Evolutionary conservation across 768 basidiomycete genomes (phyloP).

Genomic region (Serendipita sp.): DNA sequence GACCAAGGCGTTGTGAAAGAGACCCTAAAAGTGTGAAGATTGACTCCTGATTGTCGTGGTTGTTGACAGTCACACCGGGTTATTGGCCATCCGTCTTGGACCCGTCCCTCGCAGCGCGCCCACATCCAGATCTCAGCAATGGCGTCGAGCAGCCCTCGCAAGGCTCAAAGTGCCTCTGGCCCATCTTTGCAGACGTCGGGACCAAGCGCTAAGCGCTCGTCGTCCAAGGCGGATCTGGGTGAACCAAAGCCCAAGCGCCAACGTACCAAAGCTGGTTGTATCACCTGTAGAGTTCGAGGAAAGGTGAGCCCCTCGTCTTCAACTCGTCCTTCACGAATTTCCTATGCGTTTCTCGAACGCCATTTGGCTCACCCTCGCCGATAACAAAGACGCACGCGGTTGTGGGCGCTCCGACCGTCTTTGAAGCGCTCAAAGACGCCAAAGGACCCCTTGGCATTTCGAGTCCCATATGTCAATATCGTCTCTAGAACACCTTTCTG

Average conservation of each 20-base stretch:
- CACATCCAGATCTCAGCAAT: background rate
- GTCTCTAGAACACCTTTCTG: conserved; percentile 12
- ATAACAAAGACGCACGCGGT: conserved; percentile 7
- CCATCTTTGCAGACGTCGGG: background rate
- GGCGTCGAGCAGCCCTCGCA: background rate
- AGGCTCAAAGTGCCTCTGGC: background rate
- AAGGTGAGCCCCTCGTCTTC: conserved; percentile 35
- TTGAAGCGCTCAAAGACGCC: conserved; percentile 6
- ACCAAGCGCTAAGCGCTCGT: conserved; percentile 1
- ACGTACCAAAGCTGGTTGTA: conserved; percentile 36
- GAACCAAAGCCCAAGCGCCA: conserved; percentile 5
- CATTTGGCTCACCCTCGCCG: background rate
- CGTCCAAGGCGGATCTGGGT: background rate
- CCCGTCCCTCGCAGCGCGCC: background rate
- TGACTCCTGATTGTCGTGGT: no score
- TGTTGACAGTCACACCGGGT: no score
- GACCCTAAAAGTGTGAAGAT: no score
- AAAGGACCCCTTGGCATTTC: conserved; percentile 1
- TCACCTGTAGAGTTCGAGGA: conserved; percentile 72
- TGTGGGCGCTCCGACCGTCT: conserved; percentile 6
- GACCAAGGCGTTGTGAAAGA: no score
- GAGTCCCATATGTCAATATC: conserved; percentile 8
- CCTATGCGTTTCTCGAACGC: conserved; percentile 12
- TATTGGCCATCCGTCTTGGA: background rate
- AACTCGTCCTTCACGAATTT: conserved; percentile 8